Evolutionary conservation across 1,284 basidiomycete species (phyloP).

Genomic region (Paramarasmius palmivorus): DNA sequence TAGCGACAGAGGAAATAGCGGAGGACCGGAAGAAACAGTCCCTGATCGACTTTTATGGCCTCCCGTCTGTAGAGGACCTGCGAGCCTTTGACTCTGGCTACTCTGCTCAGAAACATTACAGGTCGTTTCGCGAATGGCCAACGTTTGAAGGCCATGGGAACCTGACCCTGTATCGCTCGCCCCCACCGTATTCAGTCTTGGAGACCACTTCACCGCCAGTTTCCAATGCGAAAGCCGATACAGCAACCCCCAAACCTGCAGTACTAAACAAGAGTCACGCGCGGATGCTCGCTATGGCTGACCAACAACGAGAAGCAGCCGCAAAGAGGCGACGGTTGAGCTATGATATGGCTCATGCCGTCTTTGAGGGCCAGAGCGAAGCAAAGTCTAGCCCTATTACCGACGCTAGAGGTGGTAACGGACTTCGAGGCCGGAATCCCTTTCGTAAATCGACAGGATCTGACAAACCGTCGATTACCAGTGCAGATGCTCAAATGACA

Average conservation of each 20-base stretch:
- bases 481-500: no score
- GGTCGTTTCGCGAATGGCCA: not conserved
- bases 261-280: not conserved
- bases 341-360: not conserved
- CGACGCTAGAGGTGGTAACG: not conserved
- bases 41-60: not conserved
- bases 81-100: not conserved
- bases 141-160: not conserved
- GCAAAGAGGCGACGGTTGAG: conserved; percentile 5
- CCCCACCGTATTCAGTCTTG: conserved; percentile 37
- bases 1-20: not conserved
- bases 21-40: not conserved
- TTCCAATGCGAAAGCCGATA: not conserved
- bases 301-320: not conserved
- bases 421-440: not conserved
- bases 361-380: not conserved
- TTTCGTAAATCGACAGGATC: not conserved
- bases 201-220: conserved; percentile 1
- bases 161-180: conserved; percentile 46
- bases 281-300: not conserved
- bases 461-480: not conserved
- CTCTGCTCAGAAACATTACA: not conserved
- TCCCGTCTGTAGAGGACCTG: not conserved
- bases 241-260: not conserved
- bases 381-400: not conserved